Evolutionary conservation across 345 rosid genomes (phyloP).

Genomic region (Citrus trifoliata): DNA sequence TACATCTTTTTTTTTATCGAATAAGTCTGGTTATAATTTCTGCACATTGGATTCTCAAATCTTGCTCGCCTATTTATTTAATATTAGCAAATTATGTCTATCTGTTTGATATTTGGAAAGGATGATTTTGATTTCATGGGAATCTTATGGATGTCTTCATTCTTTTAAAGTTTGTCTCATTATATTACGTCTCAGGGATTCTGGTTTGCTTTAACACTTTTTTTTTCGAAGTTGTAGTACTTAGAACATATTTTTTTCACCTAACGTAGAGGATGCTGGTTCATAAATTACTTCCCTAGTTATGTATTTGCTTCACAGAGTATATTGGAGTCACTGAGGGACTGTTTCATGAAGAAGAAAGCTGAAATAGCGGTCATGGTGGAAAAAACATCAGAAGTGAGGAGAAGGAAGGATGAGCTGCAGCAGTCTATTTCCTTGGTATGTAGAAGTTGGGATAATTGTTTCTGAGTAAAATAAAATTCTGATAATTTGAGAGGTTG

Average conservation of each 20-base stretch:
- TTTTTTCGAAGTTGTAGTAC: background rate
- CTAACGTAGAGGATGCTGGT: background rate
- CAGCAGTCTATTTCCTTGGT: constrained; percentile 60
- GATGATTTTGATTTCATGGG: background rate
- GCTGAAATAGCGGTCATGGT: constrained; percentile 59
- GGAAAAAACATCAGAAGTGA: constrained; percentile 66
- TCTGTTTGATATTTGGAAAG: background rate
- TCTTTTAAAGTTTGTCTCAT: background rate
- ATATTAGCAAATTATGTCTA: background rate
- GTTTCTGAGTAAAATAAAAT: constrained; percentile 2
- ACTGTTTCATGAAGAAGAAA: constrained; percentile 61
- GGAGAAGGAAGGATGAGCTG: constrained; percentile 60
- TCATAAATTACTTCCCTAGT: constrained; percentile 1
- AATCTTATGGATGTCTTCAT: background rate
- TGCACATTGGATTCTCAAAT: background rate
- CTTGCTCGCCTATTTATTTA: background rate
- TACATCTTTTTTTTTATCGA: background rate
- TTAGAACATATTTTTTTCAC: background rate
- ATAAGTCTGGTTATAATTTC: background rate
- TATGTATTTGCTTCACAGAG: constrained; percentile 36
- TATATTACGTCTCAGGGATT: background rate
- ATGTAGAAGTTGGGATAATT: constrained; percentile 22
- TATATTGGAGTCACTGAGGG: constrained; percentile 53
- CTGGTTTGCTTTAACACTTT: background rate
- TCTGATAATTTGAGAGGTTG: background rate